phyloP scores from a whole-genome alignment of 225 moss, liverwort and hornwort species.

The Marchantia paleacea region DNA sequence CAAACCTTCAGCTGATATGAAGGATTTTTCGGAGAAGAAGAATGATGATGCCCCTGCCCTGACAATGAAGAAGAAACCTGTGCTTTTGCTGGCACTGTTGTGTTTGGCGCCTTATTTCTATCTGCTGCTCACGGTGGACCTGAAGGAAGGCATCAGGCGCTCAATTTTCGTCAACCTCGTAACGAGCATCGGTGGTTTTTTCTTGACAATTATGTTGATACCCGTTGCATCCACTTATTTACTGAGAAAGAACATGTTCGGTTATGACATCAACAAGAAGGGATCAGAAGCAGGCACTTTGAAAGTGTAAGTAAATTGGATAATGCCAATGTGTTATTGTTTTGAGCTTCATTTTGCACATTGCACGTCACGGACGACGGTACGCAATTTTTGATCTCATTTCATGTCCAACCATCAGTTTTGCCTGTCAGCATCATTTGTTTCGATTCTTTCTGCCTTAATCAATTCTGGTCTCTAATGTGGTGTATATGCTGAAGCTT shows the following conservation, averaged over 20 bases:
- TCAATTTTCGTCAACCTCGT: constrained; percentile 67
- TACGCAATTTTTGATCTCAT: too few relatives aligned
- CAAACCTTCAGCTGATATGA: background rate
- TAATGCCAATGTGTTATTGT: background rate
- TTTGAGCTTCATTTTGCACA: too few relatives aligned
- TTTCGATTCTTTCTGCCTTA: background rate
- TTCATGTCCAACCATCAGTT: background rate
- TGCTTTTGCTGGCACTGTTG: constrained; percentile 37
- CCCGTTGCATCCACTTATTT: constrained; percentile 64
- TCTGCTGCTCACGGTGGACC: constrained; percentile 58
- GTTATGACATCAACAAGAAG: constrained; percentile 81
- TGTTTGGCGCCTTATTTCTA: constrained; percentile 63
- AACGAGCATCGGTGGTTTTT: constrained; percentile 78
- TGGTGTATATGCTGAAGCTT: background rate
- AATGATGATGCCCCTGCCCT: constrained; percentile 7
- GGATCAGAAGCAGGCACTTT: constrained; percentile 69
- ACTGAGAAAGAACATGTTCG: constrained; percentile 80
- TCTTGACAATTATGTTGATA: constrained; percentile 54
- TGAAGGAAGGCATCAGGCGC: constrained; percentile 47
- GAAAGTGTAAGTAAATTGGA: constrained; percentile 57
- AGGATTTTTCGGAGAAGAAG: background rate
- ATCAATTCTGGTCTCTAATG: background rate
- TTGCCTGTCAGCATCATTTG: background rate
- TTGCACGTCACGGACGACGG: too few relatives aligned
- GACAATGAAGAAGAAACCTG: constrained; percentile 17